Evolutionary conservation across 164 flowering plant genomes (phyloP), one percentile per base, ranked within the genome.

Genomic region (Cinnamomum chago): DNA sequence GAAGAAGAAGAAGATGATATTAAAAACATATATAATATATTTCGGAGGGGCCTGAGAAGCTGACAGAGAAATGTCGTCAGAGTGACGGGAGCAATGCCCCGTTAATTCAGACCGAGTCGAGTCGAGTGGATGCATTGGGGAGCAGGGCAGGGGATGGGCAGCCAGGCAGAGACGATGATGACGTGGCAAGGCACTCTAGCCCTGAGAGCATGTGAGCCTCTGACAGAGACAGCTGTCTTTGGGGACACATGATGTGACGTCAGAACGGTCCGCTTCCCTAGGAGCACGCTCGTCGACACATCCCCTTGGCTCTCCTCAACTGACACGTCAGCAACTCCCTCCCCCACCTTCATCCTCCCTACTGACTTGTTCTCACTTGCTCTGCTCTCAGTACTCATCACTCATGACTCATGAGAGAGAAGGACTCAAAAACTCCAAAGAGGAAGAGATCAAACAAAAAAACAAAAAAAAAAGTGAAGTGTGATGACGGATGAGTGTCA

Each of bases 151-250:
- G 30, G 30, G 0, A 28, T 28, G 30, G 51, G 27, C 62, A 50
- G 33, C 24, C 22, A 2, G 9, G 20, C 13, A 18, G 30, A 5
- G 50, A 18, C 30, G 15, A 9, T 15, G 20, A 3, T 76, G 78
- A 71, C 60, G 71, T 66, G 71, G 78, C 47, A 20, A 67, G n/a
- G 0, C 9, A 27, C 24, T 55, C 72, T 74, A 71, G 71, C 71
- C 75, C 78, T 58, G n/a, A 71, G 71, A 71, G 71, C 79, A 76
- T 76, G 79, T 76, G 79, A 76, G 58, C 15, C 50, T 47, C 77
- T 75, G 77, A 75, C 72, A 35, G 47, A 7, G 52, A 18, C 67
- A 58, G 18, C 70, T 65, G 62, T 24, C 17, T 40, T 40, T 10
- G 6, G 23, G 76, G 67, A 5, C 67, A 70, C n/a, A 70, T 7